Evolutionary conservation across 192 early-diverging fungal species (phyloP), one percentile per base, ranked within the genome.

Genomic region (Diversispora epigaea): DNA sequence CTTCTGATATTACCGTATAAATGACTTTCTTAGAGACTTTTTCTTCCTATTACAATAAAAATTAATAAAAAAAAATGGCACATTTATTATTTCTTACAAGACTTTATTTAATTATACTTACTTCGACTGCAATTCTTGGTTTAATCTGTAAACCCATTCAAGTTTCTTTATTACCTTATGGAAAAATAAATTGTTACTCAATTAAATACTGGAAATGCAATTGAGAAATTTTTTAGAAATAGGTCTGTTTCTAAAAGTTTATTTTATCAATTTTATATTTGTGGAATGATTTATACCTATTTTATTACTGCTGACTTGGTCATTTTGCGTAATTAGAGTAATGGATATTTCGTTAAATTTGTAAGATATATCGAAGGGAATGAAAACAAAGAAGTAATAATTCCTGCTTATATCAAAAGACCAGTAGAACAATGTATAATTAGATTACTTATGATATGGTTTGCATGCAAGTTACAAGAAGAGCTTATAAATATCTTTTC

Each of bases 211-310:
- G 12, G 14, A 45, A 45, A 40, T 44, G 5, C n/a, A 69, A 32
- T 54, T 55, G 47, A 25, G 5, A 1, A 4, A 32, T 32, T 14
- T 52, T 32, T 69, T 11, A 10, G 9, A 49, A 69, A 9, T 14
- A 15, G 62, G 25, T 25, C 57, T 15, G 85, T 88, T 2, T 83
- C 85, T 17, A 88, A 88, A 63, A 15, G 57, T 9, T 88, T 79
- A 74, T 88, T 88, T 77, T 63, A 73, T 3, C 84, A 88, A 63
- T 88, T 86, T 76, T 88, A 88, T 68, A 61, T 83, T 4, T 65
- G 80, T 45, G 85, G 83, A 4, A 46, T 21, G 25, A 71, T 75
- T 9, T 83, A 58, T 79, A 80, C 74, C 70, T 21, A 32, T 43
- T 84, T 54, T 50, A 45, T 75, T 52, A 68, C 72, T 4, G 22